These are phyloP conservation scores for Colletotrichum abscissum DNA, from an alignment of 2,329 filamentous ascomycete species.

Conservation along the genomic window DNA sequence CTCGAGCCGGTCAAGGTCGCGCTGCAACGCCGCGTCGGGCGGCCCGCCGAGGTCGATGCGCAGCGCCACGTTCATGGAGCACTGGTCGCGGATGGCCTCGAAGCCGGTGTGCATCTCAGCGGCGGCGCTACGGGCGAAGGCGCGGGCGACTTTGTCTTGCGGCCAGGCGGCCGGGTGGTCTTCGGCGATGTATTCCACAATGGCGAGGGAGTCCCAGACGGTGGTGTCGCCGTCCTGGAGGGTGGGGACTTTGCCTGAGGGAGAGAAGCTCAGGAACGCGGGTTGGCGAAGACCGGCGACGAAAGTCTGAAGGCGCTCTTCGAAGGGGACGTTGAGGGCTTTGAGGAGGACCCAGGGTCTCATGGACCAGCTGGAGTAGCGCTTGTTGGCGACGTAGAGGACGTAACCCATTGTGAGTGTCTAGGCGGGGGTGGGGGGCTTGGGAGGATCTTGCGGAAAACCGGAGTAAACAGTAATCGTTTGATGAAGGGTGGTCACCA, in stretches of 20 bases:
- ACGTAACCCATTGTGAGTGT: constrained; percentile 47
- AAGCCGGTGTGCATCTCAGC: constrained; percentile 62
- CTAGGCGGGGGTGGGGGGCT: background rate
- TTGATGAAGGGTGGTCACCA: background rate
- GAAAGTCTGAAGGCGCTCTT: constrained; percentile 51
- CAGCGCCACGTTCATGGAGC: constrained; percentile 54
- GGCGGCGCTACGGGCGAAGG: constrained; percentile 55
- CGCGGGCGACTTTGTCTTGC: constrained; percentile 48
- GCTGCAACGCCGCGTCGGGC: constrained; percentile 44
- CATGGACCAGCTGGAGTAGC: constrained; percentile 60
- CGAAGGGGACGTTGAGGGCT: constrained; percentile 55
- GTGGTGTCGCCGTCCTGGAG: constrained; percentile 47
- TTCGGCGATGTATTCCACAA: constrained; percentile 60
- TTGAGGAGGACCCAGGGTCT: constrained; percentile 58
- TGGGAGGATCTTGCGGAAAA: background rate
- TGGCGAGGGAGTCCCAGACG: constrained; percentile 59
- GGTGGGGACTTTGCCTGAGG: constrained; percentile 54
- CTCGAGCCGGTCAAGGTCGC: constrained; percentile 49
- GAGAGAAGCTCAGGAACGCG: constrained; percentile 52
- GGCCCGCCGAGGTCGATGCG: constrained; percentile 46
- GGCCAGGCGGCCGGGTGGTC: constrained; percentile 56
- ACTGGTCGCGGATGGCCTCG: constrained; percentile 52
- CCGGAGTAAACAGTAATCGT: background rate
- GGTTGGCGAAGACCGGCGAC: constrained; percentile 44
- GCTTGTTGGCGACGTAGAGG: constrained; percentile 57